Percentiles rank a stretch among this genome's conserved stretches.
These are phyloP conservation scores for Leptomonas seymouri DNA, from an alignment of 208 protist genomes.

Conservation along the genomic window DNA sequence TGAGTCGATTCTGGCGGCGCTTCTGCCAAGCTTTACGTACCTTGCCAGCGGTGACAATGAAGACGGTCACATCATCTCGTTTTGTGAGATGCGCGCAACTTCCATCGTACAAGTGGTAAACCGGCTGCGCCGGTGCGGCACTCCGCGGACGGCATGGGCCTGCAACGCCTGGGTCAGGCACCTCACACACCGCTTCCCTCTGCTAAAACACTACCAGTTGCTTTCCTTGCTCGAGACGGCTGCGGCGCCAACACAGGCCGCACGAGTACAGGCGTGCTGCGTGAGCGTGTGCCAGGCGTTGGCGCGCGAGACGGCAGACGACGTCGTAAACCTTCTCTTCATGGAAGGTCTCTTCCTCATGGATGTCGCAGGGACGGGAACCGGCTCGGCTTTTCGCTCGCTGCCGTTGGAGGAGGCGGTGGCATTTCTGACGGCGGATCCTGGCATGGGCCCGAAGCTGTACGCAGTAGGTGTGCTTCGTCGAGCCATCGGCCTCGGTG, in stretches of 20 bases:
- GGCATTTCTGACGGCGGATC: slow-evolving; percentile 16
- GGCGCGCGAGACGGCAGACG: slow-evolving; percentile 20
- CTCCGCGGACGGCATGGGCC: slow-evolving; percentile 38
- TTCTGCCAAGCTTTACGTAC: slow-evolving; percentile 30
- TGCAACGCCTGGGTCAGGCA: slow-evolving; percentile 58
- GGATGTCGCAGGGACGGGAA: slow-evolving; percentile 17
- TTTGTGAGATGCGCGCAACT: slow-evolving; percentile 16
- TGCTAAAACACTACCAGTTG: slow-evolving; percentile 73
- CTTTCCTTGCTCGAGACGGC: slow-evolving; percentile 49
- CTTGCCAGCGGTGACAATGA: too few species aligned
- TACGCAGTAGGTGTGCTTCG: slow-evolving; percentile 65
- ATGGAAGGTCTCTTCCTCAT: slow-evolving; percentile 44
- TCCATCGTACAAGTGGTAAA: slow-evolving; percentile 55
- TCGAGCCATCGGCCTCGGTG: slow-evolving; percentile 28
- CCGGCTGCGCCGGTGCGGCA: slow-evolving; percentile 44
- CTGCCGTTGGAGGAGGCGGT: slow-evolving; percentile 27
- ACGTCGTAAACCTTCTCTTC: slow-evolving; percentile 29
- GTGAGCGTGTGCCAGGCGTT: slow-evolving; percentile 44
- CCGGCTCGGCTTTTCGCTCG: slow-evolving; percentile 23
- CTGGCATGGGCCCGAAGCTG: slow-evolving; percentile 38
- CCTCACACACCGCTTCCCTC: slow-evolving; percentile 54
- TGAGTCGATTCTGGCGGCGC: slow-evolving; percentile 41
- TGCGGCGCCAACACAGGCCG: slow-evolving; percentile 46
- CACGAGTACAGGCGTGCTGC: slow-evolving; percentile 40
- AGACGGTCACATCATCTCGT: too few species aligned